Base-by-base conservation (phyloP, 1,284 basidiomycete species). In the Xanthoconium separans region DNA sequence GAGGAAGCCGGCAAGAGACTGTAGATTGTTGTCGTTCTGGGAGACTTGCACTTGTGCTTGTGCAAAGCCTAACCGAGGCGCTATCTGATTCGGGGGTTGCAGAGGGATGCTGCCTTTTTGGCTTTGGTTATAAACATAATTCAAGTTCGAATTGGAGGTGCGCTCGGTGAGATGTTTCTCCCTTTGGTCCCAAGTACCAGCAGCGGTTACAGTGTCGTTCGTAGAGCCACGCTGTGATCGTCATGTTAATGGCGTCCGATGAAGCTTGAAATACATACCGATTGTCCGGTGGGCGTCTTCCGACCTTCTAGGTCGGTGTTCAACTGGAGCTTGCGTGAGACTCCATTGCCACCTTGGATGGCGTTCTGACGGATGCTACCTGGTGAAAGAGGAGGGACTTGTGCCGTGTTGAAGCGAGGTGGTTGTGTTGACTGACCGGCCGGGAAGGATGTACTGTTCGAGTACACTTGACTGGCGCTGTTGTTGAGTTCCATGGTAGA, bases 71-170 rank as follows among this genome's bases (percentile, higher is more conserved):
- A 81, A 59, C 54, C 79, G 74, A 50, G 77, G 70, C 44, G 73
- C 77, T 57, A 64, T 75, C 63, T 85, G 84, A 55, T 81, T 83
- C 27, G 89, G 72, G 63, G 85, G 90, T 64, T 90, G 88, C 13
- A 76, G 66, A 13, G 88, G 89, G 45, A 87, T 73, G 48, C 64
- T 65, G 49, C 66, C 64, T 48, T 73, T 71, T 57, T 78, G 75
- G 20, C 72, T 71, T 61, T 84, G 80, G 55, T 81, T 80, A 58
- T 85, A 85, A 2, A 77, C 71, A 58, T 85, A 82, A 58, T 85
- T 80, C 51, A 90, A 60, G 65, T 83, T 90, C 11, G 87, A 78
- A 66, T 87, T 89, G 31, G 88, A 89, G 7, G 79, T 69, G 40
- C 84, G 81, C 31, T 75, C 74, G 22, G 73, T 70, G 27, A 87